Evolutionary conservation across 2,329 filamentous ascomycete species (phyloP).

Genomic region (Penicillium sp.): DNA sequence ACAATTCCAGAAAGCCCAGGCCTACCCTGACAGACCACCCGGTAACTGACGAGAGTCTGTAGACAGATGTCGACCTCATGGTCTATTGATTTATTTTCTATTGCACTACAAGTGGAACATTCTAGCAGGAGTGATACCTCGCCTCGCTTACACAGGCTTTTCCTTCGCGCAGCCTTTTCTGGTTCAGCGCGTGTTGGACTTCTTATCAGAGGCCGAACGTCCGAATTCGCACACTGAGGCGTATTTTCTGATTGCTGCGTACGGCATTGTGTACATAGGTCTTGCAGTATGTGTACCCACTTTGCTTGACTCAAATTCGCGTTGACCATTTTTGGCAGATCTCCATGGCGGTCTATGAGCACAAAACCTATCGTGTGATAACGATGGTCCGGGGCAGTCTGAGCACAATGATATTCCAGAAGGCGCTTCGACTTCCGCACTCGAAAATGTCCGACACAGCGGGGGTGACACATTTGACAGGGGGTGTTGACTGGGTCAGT

Average conservation of each 20-base stretch:
- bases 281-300: slow-evolving; percentile 31
- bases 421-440: slow-evolving; percentile 39
- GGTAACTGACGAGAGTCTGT: not conserved
- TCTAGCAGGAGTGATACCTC: slow-evolving; percentile 32
- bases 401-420: slow-evolving; percentile 48
- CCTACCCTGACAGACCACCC: no score
- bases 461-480: slow-evolving; percentile 47
- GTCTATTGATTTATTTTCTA: slow-evolving; percentile 20
- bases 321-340: slow-evolving; percentile 19
- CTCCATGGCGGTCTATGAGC: slow-evolving; percentile 32
- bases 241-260: slow-evolving; percentile 38
- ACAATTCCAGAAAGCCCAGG: no score
- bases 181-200: slow-evolving; percentile 28
- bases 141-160: slow-evolving; percentile 42
- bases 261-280: slow-evolving; percentile 37
- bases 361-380: slow-evolving; percentile 35
- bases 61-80: slow-evolving; percentile 18
- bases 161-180: slow-evolving; percentile 48
- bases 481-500: slow-evolving; percentile 41
- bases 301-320: not conserved
- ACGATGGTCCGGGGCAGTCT: slow-evolving; percentile 41
- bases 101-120: slow-evolving; percentile 20
- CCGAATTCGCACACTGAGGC: slow-evolving; percentile 27
- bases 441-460: slow-evolving; percentile 36
- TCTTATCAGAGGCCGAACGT: slow-evolving; percentile 20